Evolutionary conservation across 1,284 basidiomycete species (phyloP).

Genomic region (Ganoderma lingzhi): DNA sequence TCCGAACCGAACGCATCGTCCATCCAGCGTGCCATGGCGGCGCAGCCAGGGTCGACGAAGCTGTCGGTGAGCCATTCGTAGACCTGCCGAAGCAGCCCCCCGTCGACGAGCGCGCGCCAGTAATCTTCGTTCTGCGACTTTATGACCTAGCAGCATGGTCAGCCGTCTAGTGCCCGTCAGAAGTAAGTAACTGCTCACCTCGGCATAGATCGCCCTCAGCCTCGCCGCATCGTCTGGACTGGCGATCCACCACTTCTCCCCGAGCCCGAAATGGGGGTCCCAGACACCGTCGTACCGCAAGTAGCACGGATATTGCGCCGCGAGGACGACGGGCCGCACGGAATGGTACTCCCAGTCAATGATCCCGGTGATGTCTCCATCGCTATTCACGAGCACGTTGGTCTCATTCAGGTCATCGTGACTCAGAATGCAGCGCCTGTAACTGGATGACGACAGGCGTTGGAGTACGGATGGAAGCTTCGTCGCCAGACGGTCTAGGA

Average conservation of each 20-base stretch:
- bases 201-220: constrained; percentile 10
- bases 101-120: constrained; percentile 21
- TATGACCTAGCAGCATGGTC: constrained; percentile 2
- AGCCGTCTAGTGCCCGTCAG: background rate
- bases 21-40: constrained; percentile 8
- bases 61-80: constrained; percentile 13
- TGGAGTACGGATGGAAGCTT: constrained; percentile 8
- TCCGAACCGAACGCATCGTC: background rate
- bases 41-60: background rate
- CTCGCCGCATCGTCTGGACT: constrained; percentile 11
- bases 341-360: constrained; percentile 29
- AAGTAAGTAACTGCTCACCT: constrained; percentile 8
- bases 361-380: constrained; percentile 15
- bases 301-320: constrained; percentile 7
- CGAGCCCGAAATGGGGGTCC: constrained; percentile 7
- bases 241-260: constrained; percentile 6
- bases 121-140: constrained; percentile 16
- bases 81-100: constrained; percentile 16
- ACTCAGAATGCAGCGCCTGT: constrained; percentile 16
- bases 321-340: constrained; percentile 16
- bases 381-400: constrained; percentile 17
- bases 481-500: constrained; percentile 5
- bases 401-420: constrained; percentile 20
- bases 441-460: background rate
- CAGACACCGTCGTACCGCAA: constrained; percentile 22